Conservation (phyloP, 129 eudicot genomes). For the Lactuca saligna region DNA sequence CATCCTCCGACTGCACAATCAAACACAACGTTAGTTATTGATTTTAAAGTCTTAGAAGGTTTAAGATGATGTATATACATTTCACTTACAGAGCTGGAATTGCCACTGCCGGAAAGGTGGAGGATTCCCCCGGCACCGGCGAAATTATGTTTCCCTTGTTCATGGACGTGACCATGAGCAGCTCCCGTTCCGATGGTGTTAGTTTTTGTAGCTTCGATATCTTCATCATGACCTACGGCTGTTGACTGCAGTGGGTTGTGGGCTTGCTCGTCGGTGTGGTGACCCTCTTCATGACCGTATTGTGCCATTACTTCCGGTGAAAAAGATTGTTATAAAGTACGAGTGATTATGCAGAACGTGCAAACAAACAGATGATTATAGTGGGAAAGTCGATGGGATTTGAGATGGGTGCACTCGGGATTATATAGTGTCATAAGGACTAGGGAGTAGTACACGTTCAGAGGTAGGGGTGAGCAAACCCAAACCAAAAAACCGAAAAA, state of each 20-base stretch:
- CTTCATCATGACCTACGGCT: background rate
- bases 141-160: slow-evolving; percentile 25
- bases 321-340: background rate
- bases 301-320: slow-evolving; percentile 18
- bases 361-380: background rate
- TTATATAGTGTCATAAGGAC: slow-evolving; percentile 8
- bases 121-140: slow-evolving; percentile 31
- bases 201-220: slow-evolving; percentile 5
- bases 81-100: slow-evolving; percentile 60
- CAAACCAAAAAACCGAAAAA: no score
- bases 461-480: no score
- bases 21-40: background rate
- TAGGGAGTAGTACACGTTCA: no score
- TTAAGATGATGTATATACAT: background rate
- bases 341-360: background rate
- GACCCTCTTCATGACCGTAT: slow-evolving; percentile 21
- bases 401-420: slow-evolving; percentile 10
- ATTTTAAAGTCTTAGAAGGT: background rate
- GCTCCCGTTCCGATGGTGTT: slow-evolving; percentile 4
- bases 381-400: slow-evolving; percentile 25
- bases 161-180: slow-evolving; percentile 15
- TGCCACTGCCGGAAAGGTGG: slow-evolving; percentile 56
- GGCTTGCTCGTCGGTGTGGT: slow-evolving; percentile 3
- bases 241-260: slow-evolving; percentile 33
- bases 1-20: slow-evolving; percentile 61